Percentiles rank a stretch among this genome's conserved stretches.
These are phyloP conservation scores for Neltuma alba DNA, from an alignment of 306 rosid genomes.

Conservation along the genomic window DNA sequence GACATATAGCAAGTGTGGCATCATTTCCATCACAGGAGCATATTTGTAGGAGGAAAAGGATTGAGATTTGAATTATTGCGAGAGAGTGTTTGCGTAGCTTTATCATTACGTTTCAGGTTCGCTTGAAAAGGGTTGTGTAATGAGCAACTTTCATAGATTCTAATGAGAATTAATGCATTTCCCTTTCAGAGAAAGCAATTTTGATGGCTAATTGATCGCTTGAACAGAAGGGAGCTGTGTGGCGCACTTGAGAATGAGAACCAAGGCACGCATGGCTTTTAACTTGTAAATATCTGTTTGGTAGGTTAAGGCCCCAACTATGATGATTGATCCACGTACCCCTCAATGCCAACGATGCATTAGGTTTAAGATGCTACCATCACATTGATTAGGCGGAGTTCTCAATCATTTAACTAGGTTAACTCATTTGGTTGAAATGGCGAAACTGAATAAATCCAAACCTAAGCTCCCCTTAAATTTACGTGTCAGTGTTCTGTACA, in stretches of 20 bases:
- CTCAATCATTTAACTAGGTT: neutral
- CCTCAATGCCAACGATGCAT: neutral
- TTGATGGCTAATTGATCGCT: neutral
- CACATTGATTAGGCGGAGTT: neutral
- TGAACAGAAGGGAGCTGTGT: neutral
- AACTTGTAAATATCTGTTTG: neutral
- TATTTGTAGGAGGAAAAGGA: neutral
- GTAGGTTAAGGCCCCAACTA: neutral
- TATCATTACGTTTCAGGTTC: neutral
- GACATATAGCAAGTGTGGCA: constrained; percentile 4
- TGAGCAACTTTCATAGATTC: neutral
- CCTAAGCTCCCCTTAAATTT: neutral
- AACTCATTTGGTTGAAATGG: neutral
- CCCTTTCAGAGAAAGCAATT: neutral
- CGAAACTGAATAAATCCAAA: neutral
- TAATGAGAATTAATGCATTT: neutral
- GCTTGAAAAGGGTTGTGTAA: neutral
- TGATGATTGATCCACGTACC: neutral
- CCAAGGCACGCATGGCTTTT: neutral
- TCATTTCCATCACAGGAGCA: neutral
- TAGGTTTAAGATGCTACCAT: neutral
- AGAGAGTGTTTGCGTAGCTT: neutral
- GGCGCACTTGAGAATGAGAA: neutral
- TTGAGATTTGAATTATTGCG: neutral
- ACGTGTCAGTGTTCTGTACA: too few species aligned